A percentile compares a stretch with the other conserved stretches of the same genome.
Evolutionary conservation across 371 early-diverging fungal species (phyloP).

Genomic region (Mucor circinelloides): DNA sequence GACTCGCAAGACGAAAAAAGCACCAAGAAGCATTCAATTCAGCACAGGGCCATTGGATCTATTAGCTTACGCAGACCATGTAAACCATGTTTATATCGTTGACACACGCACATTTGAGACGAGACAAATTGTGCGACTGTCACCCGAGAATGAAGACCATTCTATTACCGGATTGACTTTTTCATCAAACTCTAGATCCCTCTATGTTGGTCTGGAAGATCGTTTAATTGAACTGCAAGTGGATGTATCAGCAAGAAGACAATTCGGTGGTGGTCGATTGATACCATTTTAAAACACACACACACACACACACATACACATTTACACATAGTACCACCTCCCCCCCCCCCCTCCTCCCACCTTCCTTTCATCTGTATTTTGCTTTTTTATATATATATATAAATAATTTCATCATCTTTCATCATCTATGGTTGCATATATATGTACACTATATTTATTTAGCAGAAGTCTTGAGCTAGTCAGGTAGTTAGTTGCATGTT

Average conservation of each 20-base stretch:
- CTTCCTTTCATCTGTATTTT: background rate
- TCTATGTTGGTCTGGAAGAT: constrained; percentile 33
- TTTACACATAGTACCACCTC: background rate
- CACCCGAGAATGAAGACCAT: constrained; percentile 35
- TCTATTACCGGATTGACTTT: constrained; percentile 38
- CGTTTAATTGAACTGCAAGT: constrained; percentile 26
- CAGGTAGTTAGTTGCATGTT: background rate
- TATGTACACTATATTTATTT: constrained; percentile 4
- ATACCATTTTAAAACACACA: background rate
- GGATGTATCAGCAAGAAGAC: constrained; percentile 21
- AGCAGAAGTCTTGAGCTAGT: constrained; percentile 3
- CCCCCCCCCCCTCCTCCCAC: too few species aligned
- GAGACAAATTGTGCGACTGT: constrained; percentile 60
- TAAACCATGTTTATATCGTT: constrained; percentile 75
- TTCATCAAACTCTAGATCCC: constrained; percentile 23
- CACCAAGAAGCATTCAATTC: constrained; percentile 81
- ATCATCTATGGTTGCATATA: background rate
- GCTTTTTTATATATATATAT: background rate
- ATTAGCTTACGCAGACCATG: constrained; percentile 80
- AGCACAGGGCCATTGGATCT: constrained; percentile 79
- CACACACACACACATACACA: too few species aligned
- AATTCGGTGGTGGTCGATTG: constrained; percentile 19
- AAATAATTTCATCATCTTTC: background rate
- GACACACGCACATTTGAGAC: constrained; percentile 81
- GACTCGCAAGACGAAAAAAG: constrained; percentile 65